A percentile compares a stretch with the other conserved stretches of the same genome.
phyloP scores from a whole-genome alignment of 2,329 filamentous ascomycete genomes.

The Fusarium nematophilum region DNA sequence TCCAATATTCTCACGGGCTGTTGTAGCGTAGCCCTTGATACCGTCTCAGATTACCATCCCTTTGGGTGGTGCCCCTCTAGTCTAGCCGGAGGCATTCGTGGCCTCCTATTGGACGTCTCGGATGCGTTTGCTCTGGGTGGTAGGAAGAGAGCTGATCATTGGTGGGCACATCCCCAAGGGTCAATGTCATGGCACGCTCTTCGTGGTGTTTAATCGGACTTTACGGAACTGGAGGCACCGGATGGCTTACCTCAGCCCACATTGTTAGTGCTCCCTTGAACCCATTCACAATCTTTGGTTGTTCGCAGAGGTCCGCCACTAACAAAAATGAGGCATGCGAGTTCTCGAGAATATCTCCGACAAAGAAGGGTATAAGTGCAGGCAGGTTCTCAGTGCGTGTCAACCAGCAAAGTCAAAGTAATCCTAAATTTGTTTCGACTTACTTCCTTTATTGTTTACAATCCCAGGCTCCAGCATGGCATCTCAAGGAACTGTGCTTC shows the following conservation, averaged over 20 bases:
- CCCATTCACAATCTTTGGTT: not conserved
- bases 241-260: constrained; percentile 42
- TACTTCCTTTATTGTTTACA: not conserved
- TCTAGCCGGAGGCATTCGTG: no score
- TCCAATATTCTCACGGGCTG: no score
- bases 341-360: not conserved
- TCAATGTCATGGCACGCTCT: no score
- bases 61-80: no score
- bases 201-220: no score
- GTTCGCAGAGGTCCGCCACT: not conserved
- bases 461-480: constrained; percentile 14
- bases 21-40: no score
- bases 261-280: constrained; percentile 12
- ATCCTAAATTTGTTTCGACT: not conserved
- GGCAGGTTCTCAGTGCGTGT: not conserved
- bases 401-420: not conserved
- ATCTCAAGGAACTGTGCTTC: constrained; percentile 47
- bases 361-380: constrained; percentile 29
- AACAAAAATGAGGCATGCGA: constrained; percentile 22
- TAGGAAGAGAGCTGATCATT: no score
- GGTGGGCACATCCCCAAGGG: no score
- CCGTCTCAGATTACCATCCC: no score
- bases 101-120: no score
- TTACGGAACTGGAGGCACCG: constrained; percentile 7
- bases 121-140: no score